Percentiles rank a stretch among this genome's conserved stretches.
These are phyloP conservation scores for Coniochaeta hoffmannii DNA, from an alignment of 2,329 filamentous ascomycete species.

Conservation along the genomic window DNA sequence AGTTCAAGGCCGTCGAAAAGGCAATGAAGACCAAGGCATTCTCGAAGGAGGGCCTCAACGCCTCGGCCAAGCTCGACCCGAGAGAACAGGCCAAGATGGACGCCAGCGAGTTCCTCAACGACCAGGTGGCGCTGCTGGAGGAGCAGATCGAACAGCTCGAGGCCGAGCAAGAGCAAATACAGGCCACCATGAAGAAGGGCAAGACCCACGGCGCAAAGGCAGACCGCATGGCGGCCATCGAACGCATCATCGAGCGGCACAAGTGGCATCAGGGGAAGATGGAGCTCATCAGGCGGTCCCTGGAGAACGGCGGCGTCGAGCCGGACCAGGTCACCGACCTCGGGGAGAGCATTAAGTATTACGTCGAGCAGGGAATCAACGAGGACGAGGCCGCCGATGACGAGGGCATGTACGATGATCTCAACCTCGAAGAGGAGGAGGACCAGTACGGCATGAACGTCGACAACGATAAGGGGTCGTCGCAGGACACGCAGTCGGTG, in stretches of 20 bases:
- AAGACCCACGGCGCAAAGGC: slow-evolving; percentile 80
- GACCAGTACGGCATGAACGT: slow-evolving; percentile 72
- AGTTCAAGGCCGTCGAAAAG: slow-evolving; percentile 99
- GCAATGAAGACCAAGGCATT: slow-evolving; percentile 99
- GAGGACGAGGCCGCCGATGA: slow-evolving; percentile 93
- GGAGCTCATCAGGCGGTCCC: slow-evolving; percentile 78
- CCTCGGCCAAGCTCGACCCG: slow-evolving; percentile 90
- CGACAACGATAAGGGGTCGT: slow-evolving; percentile 85
- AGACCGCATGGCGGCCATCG: slow-evolving; percentile 81
- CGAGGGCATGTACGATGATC: slow-evolving; percentile 78
- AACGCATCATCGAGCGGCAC: slow-evolving; percentile 78
- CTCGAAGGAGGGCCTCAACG: slow-evolving; percentile 92
- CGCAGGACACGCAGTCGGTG: slow-evolving; percentile 87
- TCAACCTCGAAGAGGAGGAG: slow-evolving; percentile 88
- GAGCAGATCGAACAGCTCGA: slow-evolving; percentile 89
- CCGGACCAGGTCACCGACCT: slow-evolving; percentile 79
- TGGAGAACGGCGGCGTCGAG: slow-evolving; percentile 91
- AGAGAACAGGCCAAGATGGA: slow-evolving; percentile 94
- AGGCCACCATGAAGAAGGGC: slow-evolving; percentile 88
- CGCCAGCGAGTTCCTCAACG: slow-evolving; percentile 74
- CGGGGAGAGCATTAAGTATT: slow-evolving; percentile 90
- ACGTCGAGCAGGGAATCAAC: slow-evolving; percentile 82
- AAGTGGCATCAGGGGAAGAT: slow-evolving; percentile 95
- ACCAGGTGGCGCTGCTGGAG: slow-evolving; percentile 86
- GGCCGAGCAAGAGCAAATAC: slow-evolving; percentile 79